Evolutionary conservation across 108 stramenopile species (phyloP).

Genomic region (Parietichytrium sp.): DNA sequence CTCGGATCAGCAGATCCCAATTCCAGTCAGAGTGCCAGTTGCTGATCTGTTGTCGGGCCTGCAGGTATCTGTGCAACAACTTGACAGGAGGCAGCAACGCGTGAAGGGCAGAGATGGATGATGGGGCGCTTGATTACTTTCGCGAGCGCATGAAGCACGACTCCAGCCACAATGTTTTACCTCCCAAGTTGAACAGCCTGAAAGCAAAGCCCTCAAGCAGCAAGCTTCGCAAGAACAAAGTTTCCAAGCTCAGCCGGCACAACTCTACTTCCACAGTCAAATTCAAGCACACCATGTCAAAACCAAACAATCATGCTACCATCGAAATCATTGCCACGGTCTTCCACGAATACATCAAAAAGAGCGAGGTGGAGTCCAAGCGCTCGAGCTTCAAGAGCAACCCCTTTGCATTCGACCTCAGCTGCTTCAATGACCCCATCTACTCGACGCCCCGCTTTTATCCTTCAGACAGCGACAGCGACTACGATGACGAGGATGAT

Average conservation of each 20-base stretch:
- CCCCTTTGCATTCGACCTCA: constrained; percentile 59
- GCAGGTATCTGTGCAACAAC: no score
- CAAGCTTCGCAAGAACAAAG: neutral
- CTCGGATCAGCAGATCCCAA: no score
- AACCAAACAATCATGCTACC: constrained; percentile 88
- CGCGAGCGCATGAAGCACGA: neutral
- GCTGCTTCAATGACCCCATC: neutral
- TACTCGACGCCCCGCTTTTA: constrained; percentile 52
- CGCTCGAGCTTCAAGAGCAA: constrained; percentile 58
- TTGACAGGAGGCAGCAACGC: no score
- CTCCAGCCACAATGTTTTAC: neutral
- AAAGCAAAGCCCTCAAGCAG: neutral
- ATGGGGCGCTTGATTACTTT: constrained; percentile 23
- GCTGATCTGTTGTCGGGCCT: no score
- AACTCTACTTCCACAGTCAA: constrained; percentile 89
- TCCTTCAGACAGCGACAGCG: constrained; percentile 58
- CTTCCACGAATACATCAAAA: neutral
- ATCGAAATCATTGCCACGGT: constrained; percentile 62
- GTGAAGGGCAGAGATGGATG: constrained; percentile 33
- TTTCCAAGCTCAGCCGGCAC: constrained; percentile 30
- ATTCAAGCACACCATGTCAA: constrained; percentile 77
- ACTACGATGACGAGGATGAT: neutral
- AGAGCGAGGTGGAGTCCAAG: neutral
- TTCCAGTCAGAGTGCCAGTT: no score
- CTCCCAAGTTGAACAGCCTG: neutral